Conservation (phyloP, 768 basidiomycete species). For the Auricularia sp. region DNA sequence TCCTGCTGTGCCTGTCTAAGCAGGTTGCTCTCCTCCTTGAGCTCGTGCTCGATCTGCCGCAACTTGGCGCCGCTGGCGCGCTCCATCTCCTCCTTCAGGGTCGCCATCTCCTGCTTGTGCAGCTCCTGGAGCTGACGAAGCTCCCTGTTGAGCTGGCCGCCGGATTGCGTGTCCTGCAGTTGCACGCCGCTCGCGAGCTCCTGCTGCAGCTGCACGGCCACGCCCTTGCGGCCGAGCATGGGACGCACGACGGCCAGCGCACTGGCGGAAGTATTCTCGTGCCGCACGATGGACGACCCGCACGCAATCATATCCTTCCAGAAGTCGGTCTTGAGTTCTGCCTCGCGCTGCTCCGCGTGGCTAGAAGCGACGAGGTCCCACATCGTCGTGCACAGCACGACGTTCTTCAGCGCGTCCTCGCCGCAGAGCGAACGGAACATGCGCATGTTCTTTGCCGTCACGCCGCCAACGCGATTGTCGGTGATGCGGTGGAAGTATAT, state of each 20-base stretch:
- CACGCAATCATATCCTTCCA: conserved; percentile 44
- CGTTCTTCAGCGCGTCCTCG: conserved; percentile 36
- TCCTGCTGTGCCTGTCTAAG: neutral
- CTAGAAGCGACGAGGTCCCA: conserved; percentile 33
- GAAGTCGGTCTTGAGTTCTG: conserved; percentile 35
- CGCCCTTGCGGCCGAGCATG: conserved; percentile 7
- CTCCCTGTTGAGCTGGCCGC: neutral
- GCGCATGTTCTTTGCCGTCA: conserved; percentile 32
- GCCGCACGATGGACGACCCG: conserved; percentile 28
- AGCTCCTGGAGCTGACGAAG: neutral
- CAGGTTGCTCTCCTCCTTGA: neutral
- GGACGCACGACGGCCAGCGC: conserved; percentile 22
- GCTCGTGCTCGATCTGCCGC: neutral
- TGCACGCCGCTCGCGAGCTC: neutral
- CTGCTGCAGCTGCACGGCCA: neutral
- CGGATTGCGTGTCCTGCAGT: neutral
- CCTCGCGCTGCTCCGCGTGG: conserved; percentile 27
- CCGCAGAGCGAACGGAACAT: conserved; percentile 48
- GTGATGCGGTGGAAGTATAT: conserved; percentile 27
- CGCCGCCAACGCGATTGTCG: conserved; percentile 26
- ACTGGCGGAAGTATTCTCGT: conserved; percentile 13
- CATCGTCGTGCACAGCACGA: conserved; percentile 46
- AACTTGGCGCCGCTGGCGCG: neutral
- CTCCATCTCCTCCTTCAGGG: neutral
- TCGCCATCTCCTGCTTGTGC: neutral